phyloP scores from a whole-genome alignment of 805 yeast species.

The Priceomyces medius region DNA sequence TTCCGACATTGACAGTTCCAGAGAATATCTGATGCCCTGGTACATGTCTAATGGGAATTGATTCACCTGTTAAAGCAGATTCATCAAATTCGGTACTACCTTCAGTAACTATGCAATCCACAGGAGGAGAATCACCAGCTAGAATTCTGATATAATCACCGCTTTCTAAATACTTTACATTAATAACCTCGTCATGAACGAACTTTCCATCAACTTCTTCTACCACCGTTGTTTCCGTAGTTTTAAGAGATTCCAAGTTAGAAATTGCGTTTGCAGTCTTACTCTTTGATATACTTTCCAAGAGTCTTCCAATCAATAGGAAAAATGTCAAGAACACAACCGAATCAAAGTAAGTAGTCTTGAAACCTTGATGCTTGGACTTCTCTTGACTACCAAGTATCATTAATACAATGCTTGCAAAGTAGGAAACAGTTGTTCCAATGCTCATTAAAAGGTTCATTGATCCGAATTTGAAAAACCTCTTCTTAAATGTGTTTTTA shows the following conservation, averaged over 20 bases:
- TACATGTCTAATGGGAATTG: slow-evolving; percentile 54
- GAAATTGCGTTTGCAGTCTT: slow-evolving; percentile 67
- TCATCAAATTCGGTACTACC: slow-evolving; percentile 56
- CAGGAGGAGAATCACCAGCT: slow-evolving; percentile 61
- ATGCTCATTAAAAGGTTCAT: slow-evolving; percentile 72
- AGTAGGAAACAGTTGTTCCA: slow-evolving; percentile 72
- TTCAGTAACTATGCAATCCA: slow-evolving; percentile 51
- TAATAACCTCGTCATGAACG: slow-evolving; percentile 31
- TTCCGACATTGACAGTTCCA: slow-evolving; percentile 69
- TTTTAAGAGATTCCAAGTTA: slow-evolving; percentile 51
- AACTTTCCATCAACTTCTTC: slow-evolving; percentile 17
- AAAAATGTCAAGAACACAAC: slow-evolving; percentile 75
- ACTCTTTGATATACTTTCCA: slow-evolving; percentile 65
- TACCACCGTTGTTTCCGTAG: slow-evolving; percentile 47
- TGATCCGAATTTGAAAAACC: slow-evolving; percentile 70
- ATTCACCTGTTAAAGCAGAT: slow-evolving; percentile 62
- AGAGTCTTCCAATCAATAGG: slow-evolving; percentile 64
- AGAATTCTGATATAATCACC: slow-evolving; percentile 50
- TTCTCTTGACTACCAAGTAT: slow-evolving; percentile 41
- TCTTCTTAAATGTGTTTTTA: slow-evolving; percentile 52
- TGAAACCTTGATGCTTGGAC: slow-evolving; percentile 38
- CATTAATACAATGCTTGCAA: slow-evolving; percentile 61
- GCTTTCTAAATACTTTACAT: slow-evolving; percentile 47
- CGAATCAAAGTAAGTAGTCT: slow-evolving; percentile 74
- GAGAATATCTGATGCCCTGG: slow-evolving; percentile 69